phyloP scores from a whole-genome alignment of 2,329 filamentous ascomycete genomes.

The Phyllosticta paracitricarpa region DNA sequence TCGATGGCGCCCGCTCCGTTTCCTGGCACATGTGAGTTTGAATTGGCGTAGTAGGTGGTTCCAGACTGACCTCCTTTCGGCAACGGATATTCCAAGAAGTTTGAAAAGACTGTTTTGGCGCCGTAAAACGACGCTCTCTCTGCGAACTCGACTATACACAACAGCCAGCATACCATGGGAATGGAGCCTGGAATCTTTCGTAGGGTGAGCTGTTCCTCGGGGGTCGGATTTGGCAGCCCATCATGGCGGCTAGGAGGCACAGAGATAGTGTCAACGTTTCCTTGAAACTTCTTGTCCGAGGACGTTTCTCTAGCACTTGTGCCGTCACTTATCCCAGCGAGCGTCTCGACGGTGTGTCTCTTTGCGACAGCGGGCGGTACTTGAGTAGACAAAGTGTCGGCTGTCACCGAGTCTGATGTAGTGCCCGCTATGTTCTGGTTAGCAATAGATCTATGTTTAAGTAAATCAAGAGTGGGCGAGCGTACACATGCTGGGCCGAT shows the following conservation, averaged over 20 bases:
- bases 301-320: background rate
- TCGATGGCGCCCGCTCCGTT: slow-evolving; percentile 21
- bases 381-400: slow-evolving; percentile 1
- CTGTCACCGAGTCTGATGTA: background rate
- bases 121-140: slow-evolving; percentile 54
- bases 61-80: slow-evolving; percentile 29
- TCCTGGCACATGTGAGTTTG: background rate
- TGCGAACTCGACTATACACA: slow-evolving; percentile 51
- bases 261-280: background rate
- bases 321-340: background rate
- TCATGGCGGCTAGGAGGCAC: background rate
- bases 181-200: slow-evolving; percentile 43
- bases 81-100: slow-evolving; percentile 53
- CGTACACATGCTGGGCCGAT: slow-evolving; percentile 7
- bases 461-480: background rate
- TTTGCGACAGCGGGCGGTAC: background rate
- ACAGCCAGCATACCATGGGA: slow-evolving; percentile 44
- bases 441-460: background rate
- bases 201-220: slow-evolving; percentile 37
- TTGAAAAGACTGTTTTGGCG: slow-evolving; percentile 45
- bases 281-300: background rate
- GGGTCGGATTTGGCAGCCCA: slow-evolving; percentile 27
- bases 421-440: background rate
- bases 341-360: background rate
- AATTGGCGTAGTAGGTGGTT: background rate